Evolutionary conservation across 768 basidiomycete genomes (phyloP), one percentile per base, ranked within the genome.

Genomic region (Mycena galopus): DNA sequence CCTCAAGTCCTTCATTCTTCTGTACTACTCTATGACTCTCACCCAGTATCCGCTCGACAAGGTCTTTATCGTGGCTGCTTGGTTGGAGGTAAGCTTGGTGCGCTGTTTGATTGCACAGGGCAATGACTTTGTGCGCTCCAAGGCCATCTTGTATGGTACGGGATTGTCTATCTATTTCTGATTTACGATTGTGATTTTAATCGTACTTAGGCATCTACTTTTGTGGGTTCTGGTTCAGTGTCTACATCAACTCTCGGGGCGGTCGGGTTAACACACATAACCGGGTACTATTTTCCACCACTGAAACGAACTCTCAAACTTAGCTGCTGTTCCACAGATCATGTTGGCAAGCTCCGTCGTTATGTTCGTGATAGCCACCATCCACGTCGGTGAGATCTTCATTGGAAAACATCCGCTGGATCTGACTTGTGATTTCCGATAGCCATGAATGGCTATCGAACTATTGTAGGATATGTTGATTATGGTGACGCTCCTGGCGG

Each of bases 331-430:
- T 37, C 35, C 6, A 8, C 32, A 76, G 75, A 59, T 76, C 53
- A 75, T 77, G 75, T 65, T 76, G 47, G 33, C 23, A 2, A 39
- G 65, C 25, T 77, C 77, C 9, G 56, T 68, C 19, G 56, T 73
- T 21, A 76, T 77, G 75, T 77, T 77, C 68, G 35, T 71, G n/a
- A 56, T 77, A 25, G 75, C 77, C 8, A 71, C 73, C 6, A 33
- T 62, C 30, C 77, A 77, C 63, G 37, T 77, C 17, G 70, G 70
- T 71, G 27, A 32, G 70, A 6, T 23, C 4, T n/a, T 35, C 21
- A 8, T 37, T 6, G 6, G 14, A 6, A 21, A 8, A 17, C 21
- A 23, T 21, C 3, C 17, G 8, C 5, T 3, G 11, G 27, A 53
- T 53, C 29, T 17, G 3, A 29, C 55, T 57, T 30, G 12, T 37